Percentiles rank a stretch among this genome's conserved stretches.
phyloP scores from a whole-genome alignment of 1,139 yeast genomes.

The Schizosaccharomyces versatilis region DNA sequence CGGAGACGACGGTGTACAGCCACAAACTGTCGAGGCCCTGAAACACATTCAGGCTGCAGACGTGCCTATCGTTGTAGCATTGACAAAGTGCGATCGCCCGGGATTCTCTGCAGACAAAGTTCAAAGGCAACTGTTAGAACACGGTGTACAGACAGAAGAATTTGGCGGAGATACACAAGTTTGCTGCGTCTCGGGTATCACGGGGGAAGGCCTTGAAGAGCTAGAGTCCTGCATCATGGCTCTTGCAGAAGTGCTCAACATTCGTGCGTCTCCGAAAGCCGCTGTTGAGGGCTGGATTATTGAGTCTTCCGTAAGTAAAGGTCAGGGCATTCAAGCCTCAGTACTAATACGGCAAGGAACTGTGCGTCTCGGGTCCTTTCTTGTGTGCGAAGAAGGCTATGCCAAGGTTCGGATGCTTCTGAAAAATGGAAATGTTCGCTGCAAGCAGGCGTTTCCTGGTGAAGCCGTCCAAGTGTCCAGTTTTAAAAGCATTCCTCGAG shows the following conservation, averaged over 20 bases:
- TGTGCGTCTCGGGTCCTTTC: slow-evolving; percentile 40
- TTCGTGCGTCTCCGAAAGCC: slow-evolving; percentile 34
- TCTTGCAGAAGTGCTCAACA: slow-evolving; percentile 60
- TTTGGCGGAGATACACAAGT: slow-evolving; percentile 92
- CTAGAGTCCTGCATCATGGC: slow-evolving; percentile 77
- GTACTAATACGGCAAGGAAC: slow-evolving; percentile 64
- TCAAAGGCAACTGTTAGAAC: slow-evolving; percentile 47
- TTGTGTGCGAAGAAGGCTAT: slow-evolving; percentile 71
- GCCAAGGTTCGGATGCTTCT: slow-evolving; percentile 69
- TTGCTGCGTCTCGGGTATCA: slow-evolving; percentile 67
- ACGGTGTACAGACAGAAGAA: slow-evolving; percentile 72
- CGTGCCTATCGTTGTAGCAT: slow-evolving; percentile 73
- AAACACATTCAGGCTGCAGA: slow-evolving; percentile 73
- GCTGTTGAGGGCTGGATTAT: slow-evolving; percentile 69
- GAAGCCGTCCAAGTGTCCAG: slow-evolving; percentile 84
- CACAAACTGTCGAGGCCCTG: slow-evolving; percentile 89
- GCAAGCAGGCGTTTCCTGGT: slow-evolving; percentile 61
- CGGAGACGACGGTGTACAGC: slow-evolving; percentile 94
- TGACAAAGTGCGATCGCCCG: slow-evolving; percentile 75
- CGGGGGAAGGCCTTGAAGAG: slow-evolving; percentile 68
- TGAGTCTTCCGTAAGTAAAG: slow-evolving; percentile 65
- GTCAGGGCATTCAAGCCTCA: slow-evolving; percentile 54
- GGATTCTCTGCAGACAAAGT: slow-evolving; percentile 54
- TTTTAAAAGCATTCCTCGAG: slow-evolving; percentile 82
- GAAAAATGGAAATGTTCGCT: slow-evolving; percentile 45